Conservation (phyloP, 148 eudicot genomes). For the Talinum fruticosum region DNA sequence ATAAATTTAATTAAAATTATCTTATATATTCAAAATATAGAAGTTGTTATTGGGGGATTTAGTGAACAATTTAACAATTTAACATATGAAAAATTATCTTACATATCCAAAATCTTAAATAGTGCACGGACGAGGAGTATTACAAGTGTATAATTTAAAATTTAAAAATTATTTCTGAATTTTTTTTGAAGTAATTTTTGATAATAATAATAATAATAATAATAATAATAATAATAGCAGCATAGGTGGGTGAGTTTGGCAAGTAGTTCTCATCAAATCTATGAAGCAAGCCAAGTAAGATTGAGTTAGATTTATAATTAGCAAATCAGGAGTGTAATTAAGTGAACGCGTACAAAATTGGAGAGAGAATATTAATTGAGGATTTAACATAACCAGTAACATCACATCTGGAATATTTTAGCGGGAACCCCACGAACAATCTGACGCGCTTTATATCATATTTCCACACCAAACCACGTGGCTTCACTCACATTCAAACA, state of each 20-base stretch:
- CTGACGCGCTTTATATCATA: constrained; percentile 9
- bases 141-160: too few species aligned
- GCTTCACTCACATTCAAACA: not conserved
- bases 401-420: not conserved
- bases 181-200: too few species aligned
- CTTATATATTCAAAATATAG: too few species aligned
- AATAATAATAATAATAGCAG: too few species aligned
- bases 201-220: too few species aligned
- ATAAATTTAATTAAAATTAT: too few species aligned
- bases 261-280: not conserved
- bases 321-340: not conserved
- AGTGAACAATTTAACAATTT: too few species aligned
- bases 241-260: not conserved
- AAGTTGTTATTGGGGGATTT: too few species aligned
- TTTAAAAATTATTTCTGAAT: too few species aligned
- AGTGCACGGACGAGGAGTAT: too few species aligned
- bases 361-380: not conserved
- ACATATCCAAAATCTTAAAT: too few species aligned
- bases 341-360: not conserved
- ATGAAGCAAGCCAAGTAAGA: not conserved
- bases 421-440: constrained; percentile 6
- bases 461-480: constrained; percentile 5
- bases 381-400: not conserved
- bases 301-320: not conserved
- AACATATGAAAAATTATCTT: too few species aligned